These are phyloP conservation scores for Vaccinium darrowii DNA, from an alignment of 148 eudicot species.

Conservation along the genomic window DNA sequence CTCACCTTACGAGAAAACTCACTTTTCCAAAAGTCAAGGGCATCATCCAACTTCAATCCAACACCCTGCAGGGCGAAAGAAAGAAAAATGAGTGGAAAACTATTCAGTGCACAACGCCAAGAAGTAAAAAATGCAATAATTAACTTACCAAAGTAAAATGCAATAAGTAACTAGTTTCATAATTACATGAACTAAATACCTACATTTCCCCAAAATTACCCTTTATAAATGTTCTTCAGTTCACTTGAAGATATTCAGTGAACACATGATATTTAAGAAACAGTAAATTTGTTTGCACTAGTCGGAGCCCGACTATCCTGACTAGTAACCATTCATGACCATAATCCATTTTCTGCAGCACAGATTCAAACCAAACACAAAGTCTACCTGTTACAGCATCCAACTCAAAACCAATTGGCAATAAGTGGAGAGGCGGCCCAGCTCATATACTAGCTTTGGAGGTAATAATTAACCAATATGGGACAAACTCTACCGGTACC, in stretches of 20 bases:
- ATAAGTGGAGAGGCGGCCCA: too few relatives aligned
- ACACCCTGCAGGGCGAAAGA: slow-evolving; percentile 61
- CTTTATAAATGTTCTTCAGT: neutral
- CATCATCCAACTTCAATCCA: slow-evolving; percentile 93
- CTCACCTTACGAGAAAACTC: slow-evolving; percentile 89
- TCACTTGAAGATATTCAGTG: neutral
- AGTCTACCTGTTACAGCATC: neutral
- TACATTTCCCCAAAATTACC: neutral
- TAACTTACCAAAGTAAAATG: slow-evolving; percentile 2
- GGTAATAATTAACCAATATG: too few relatives aligned
- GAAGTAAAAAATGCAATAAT: neutral
- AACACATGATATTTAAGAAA: neutral
- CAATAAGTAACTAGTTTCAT: neutral
- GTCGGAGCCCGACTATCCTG: neutral
- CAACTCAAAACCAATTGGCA: too few relatives aligned
- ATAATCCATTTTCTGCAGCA: neutral
- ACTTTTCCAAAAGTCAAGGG: slow-evolving; percentile 91
- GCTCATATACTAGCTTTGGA: too few relatives aligned
- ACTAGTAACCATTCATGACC: neutral
- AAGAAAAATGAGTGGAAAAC: neutral
- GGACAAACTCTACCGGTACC: too few relatives aligned
- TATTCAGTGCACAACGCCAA: slow-evolving; percentile 5
- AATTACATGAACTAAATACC: neutral
- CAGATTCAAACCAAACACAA: neutral
- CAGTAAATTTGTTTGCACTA: neutral